Evolutionary conservation across 2,329 filamentous ascomycete species (phyloP), one percentile per base, ranked within the genome.

Genomic region (Colletotrichum sp.): DNA sequence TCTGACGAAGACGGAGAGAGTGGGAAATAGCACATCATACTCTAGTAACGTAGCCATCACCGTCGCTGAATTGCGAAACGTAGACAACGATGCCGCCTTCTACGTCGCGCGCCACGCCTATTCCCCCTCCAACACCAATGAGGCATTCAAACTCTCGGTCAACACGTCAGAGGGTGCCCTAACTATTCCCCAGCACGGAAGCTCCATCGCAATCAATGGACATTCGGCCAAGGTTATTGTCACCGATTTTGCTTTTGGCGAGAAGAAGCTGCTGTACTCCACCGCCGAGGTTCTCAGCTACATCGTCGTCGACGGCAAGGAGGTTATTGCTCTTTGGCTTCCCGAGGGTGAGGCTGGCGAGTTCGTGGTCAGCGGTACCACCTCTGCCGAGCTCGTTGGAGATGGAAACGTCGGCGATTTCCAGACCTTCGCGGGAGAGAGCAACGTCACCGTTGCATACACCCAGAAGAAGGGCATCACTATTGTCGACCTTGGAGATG

Each of bases 171-270:
- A 83, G 18, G 91, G 91, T 2, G 80, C 84, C 7, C 62, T 92
- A 11, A 88, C 86, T 1, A 84, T 93, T 16, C 90, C 91, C 2
- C 86, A 87, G 70, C 83, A 86, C 59, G 85, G 83, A 3, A 83
- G 83, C 0, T 78, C 80, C 0, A 86, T 92, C 58, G 83, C 87
- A 8, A 84, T 93, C 54, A 87, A 91, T 69, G 91, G 91, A 2
- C 88, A 91, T 47, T 88, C 92, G 69, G 88, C 90, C 9, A 92
- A 92, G 83, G 89, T 93, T 18, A 79, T 92, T 5, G 88, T 90
- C 0, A 90, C 90, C 0, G 90, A 92, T 76, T 93, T 91, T 70
- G 79, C 76, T 2, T 87, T 91, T 51, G 90, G 90, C 2, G 79
- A 81, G 9, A 83, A 89, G 73, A 87, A 80, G 0, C 78, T 91